Percentiles rank a stretch among this genome's conserved stretches.
phyloP scores from a whole-genome alignment of 2,329 filamentous ascomycete species.

The Aureobasidium sp. region DNA sequence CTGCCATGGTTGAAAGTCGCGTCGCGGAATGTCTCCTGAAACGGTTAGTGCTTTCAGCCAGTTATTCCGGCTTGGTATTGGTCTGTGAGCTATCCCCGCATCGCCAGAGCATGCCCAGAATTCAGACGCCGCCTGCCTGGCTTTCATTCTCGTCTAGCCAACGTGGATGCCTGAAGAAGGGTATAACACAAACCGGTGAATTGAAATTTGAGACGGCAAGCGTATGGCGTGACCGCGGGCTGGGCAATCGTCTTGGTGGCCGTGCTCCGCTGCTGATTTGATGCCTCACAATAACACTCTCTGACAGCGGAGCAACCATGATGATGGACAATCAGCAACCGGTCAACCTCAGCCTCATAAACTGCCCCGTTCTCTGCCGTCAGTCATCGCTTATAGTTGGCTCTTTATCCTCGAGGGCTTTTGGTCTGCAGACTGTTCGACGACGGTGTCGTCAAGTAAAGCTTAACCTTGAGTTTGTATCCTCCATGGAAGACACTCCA shows the following conservation, averaged over 20 bases:
- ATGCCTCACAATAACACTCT: not conserved
- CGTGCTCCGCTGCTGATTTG: not conserved
- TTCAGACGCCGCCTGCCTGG: not conserved
- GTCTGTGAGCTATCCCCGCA: conserved; percentile 1
- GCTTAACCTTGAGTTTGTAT: not conserved
- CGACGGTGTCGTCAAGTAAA: not conserved
- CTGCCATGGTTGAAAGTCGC: not conserved
- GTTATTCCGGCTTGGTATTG: conserved; percentile 5
- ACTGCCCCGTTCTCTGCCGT: not conserved
- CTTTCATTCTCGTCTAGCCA: conserved; percentile 10
- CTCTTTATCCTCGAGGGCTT: not conserved
- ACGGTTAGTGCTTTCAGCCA: not conserved
- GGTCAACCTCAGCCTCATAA: not conserved
- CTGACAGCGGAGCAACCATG: not conserved
- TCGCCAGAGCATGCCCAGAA: not conserved
- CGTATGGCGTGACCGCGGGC: conserved; percentile 3
- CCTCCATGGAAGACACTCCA: not conserved
- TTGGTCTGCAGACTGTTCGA: not conserved
- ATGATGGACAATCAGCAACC: not conserved
- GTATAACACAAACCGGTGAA: conserved; percentile 7
- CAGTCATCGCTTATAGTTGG: not conserved
- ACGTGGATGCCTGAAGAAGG: conserved; percentile 9
- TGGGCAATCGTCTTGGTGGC: not conserved
- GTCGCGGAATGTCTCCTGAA: conserved; percentile 4
- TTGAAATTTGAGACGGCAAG: not conserved